Evolutionary conservation across 2,329 filamentous ascomycete genomes (phyloP).

Genomic region (Xylaria digitata): DNA sequence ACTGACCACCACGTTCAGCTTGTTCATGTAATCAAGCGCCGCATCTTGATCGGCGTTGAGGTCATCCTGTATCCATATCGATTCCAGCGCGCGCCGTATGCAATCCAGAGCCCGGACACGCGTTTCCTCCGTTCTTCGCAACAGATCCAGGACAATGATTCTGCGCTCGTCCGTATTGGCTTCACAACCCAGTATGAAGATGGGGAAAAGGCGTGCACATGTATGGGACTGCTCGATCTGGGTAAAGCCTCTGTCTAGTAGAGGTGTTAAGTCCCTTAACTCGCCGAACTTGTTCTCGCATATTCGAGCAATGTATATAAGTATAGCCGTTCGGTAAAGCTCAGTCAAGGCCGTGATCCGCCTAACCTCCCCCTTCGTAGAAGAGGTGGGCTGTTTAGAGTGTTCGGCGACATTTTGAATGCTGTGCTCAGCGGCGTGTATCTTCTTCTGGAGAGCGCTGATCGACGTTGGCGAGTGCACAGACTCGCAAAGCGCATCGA

Average conservation of each 20-base stretch:
- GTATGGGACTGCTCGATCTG: constrained; percentile 21
- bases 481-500: constrained; percentile 21
- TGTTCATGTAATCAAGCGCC: constrained; percentile 30
- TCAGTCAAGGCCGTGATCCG: constrained; percentile 21
- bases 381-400: neutral
- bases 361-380: neutral
- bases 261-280: constrained; percentile 12
- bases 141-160: constrained; percentile 45
- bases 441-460: constrained; percentile 9
- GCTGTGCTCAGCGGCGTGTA: constrained; percentile 17
- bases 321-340: constrained; percentile 27
- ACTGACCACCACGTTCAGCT: constrained; percentile 33
- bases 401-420: constrained; percentile 3
- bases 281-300: constrained; percentile 25
- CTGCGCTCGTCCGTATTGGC: constrained; percentile 50
- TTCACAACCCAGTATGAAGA: constrained; percentile 53
- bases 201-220: constrained; percentile 51
- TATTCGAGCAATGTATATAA: constrained; percentile 30
- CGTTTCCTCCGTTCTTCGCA: constrained; percentile 42
- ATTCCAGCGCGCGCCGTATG: constrained; percentile 25
- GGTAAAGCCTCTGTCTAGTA: constrained; percentile 26
- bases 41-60: constrained; percentile 35
- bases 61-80: constrained; percentile 35
- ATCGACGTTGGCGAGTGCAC: neutral
- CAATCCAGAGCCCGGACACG: constrained; percentile 17